Conservation (phyloP, 1,284 basidiomycete species). For the Cryptococcus floricola region DNA sequence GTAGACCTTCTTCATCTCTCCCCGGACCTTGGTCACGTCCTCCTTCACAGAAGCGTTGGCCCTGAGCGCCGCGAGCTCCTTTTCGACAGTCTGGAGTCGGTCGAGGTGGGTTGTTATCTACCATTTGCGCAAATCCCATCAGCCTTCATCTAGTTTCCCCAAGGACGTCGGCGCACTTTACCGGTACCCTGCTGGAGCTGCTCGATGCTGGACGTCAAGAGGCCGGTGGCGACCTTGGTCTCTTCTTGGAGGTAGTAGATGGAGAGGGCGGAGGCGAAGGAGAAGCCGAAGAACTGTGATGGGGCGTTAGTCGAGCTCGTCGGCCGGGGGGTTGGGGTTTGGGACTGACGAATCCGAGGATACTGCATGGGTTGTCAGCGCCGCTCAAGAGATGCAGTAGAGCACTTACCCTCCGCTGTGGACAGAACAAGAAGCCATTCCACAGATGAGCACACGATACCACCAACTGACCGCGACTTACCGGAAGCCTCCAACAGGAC, state of each 20-base stretch:
- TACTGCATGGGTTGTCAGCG: slow-evolving; percentile 52
- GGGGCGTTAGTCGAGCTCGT: neutral
- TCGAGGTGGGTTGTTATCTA: slow-evolving; percentile 79
- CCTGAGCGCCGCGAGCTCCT: slow-evolving; percentile 73
- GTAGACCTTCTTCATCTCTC: slow-evolving; percentile 80
- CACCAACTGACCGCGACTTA: slow-evolving; percentile 12
- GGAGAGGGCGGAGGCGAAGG: slow-evolving; percentile 67
- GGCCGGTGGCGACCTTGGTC: slow-evolving; percentile 77
- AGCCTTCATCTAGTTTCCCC: neutral
- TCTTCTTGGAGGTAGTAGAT: slow-evolving; percentile 85
- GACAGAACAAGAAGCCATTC: neutral
- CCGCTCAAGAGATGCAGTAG: neutral
- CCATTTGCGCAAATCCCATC: neutral
- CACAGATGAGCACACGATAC: neutral
- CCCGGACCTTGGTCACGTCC: slow-evolving; percentile 67
- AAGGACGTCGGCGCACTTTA: slow-evolving; percentile 57
- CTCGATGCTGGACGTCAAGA: slow-evolving; percentile 78
- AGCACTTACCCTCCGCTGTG: slow-evolving; percentile 19
- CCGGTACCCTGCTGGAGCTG: slow-evolving; percentile 78
- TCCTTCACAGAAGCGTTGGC: slow-evolving; percentile 67
- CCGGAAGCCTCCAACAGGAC: slow-evolving; percentile 74
- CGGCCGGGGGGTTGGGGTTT: neutral
- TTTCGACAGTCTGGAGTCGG: slow-evolving; percentile 81
- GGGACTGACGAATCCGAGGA: slow-evolving; percentile 70
- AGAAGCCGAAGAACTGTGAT: slow-evolving; percentile 65